phyloP scores from a whole-genome alignment of 495 filamentous ascomycete species.

The Amphirosellinia nigrospora region DNA sequence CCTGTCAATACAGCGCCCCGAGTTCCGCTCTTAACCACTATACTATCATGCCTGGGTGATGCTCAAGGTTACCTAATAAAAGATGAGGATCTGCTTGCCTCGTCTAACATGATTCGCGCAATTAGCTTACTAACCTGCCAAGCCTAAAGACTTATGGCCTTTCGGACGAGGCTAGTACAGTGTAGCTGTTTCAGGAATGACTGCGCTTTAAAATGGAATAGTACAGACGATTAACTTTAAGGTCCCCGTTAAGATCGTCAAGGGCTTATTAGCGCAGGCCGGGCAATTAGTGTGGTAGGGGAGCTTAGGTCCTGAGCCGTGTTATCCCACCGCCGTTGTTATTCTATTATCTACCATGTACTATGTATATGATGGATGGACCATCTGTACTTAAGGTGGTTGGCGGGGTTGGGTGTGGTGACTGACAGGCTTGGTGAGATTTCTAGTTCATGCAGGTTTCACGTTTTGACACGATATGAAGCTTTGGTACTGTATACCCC shows the following conservation, averaged over 20 bases:
- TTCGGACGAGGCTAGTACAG: neutral
- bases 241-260: conserved; percentile 14
- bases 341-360: neutral
- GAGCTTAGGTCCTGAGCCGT: neutral
- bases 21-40: neutral
- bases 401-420: conserved; percentile 6
- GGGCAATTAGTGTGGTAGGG: conserved; percentile 13
- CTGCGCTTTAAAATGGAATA: conserved; percentile 3
- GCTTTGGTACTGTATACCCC: conserved; percentile 7
- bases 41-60: neutral
- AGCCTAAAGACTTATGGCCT: neutral
- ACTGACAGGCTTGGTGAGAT: conserved; percentile 21
- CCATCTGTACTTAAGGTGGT: neutral
- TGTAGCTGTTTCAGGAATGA: neutral
- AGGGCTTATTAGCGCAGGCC: neutral
- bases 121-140: conserved; percentile 8
- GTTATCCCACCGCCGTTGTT: conserved; percentile 5
- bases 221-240: conserved; percentile 12
- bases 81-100: conserved; percentile 20
- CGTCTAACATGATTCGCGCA: conserved; percentile 16
- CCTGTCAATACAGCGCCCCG: neutral
- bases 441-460: conserved; percentile 26
- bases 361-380: neutral
- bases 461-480: neutral
- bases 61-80: neutral